phyloP scores from a whole-genome alignment of 495 filamentous ascomycete genomes.

The Tetracladium marchalianum region DNA sequence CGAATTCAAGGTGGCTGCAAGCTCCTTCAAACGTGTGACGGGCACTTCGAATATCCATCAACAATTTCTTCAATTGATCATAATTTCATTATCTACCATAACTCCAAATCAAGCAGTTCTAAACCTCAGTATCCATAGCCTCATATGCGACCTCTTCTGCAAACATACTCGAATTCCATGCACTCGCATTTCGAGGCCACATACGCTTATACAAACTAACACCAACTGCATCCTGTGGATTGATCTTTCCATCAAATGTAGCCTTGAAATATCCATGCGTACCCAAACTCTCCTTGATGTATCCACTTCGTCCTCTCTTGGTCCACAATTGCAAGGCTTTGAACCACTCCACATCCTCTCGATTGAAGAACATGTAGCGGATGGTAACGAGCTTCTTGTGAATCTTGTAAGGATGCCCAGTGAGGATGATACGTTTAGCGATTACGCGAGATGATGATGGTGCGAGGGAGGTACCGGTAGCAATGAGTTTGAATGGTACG shows the following conservation, averaged over 20 bases:
- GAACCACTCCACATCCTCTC: constrained; percentile 92
- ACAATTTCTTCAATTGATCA: no score
- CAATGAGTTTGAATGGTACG: constrained; percentile 56
- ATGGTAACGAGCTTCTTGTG: constrained; percentile 94
- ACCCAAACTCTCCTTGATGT: constrained; percentile 85
- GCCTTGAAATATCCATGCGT: constrained; percentile 99
- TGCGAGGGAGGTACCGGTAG: constrained; percentile 73
- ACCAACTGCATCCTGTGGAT: constrained; percentile 86
- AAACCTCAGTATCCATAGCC: constrained; percentile 1
- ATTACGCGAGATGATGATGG: constrained; percentile 73
- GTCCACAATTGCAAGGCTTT: constrained; percentile 95
- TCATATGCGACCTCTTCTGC: not conserved
- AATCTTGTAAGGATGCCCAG: constrained; percentile 95
- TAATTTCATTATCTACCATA: not conserved
- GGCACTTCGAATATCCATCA: no score
- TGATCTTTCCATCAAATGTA: constrained; percentile 90
- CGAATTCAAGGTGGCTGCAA: no score
- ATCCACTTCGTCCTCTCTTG: constrained; percentile 74
- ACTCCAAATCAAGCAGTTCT: constrained; percentile 12
- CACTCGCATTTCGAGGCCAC: constrained; percentile 62
- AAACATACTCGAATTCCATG: constrained; percentile 25
- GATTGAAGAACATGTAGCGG: constrained; percentile 99
- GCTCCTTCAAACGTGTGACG: no score
- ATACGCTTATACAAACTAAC: constrained; percentile 91
- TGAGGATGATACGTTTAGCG: constrained; percentile 88